Evolutionary conservation across 768 basidiomycete species (phyloP).

Genomic region (Suillus alpinus): DNA sequence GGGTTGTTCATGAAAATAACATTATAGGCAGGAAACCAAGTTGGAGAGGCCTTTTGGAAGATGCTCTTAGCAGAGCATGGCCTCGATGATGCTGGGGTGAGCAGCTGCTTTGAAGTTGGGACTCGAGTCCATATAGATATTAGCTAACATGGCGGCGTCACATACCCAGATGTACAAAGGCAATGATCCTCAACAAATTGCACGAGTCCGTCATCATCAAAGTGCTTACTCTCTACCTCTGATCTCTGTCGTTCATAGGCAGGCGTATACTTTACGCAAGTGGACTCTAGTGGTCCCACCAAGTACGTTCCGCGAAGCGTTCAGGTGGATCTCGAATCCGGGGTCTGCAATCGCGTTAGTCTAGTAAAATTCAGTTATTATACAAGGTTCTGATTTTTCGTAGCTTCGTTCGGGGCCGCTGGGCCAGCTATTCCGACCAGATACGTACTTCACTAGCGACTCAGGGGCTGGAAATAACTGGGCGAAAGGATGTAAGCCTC

Average conservation of each 20-base stretch:
- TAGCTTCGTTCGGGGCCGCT: slow-evolving; percentile 68
- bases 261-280: slow-evolving; percentile 79
- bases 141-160: slow-evolving; percentile 12
- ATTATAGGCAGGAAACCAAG: slow-evolving; percentile 66
- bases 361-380: background rate
- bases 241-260: slow-evolving; percentile 40
- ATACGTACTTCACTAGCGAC: slow-evolving; percentile 71
- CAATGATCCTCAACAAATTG: slow-evolving; percentile 70
- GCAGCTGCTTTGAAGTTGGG: slow-evolving; percentile 10
- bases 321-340: slow-evolving; percentile 86
- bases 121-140: slow-evolving; percentile 2
- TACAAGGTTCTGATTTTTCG: slow-evolving; percentile 5
- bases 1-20: slow-evolving; percentile 9
- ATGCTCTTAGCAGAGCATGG: slow-evolving; percentile 87
- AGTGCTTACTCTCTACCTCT: background rate
- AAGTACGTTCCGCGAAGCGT: slow-evolving; percentile 91
- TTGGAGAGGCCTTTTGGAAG: slow-evolving; percentile 88
- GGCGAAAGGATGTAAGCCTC: slow-evolving; percentile 84
- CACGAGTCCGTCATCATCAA: slow-evolving; percentile 49
- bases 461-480: slow-evolving; percentile 87
- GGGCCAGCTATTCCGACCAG: slow-evolving; percentile 81
- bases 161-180: slow-evolving; percentile 62
- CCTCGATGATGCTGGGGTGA: slow-evolving; percentile 66
- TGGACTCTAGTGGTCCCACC: slow-evolving; percentile 45
- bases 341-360: slow-evolving; percentile 76